Evolutionary conservation across 257 asterid genomes (phyloP), one percentile per base, ranked within the genome.

Genomic region (Nicotiana sylvestris): DNA sequence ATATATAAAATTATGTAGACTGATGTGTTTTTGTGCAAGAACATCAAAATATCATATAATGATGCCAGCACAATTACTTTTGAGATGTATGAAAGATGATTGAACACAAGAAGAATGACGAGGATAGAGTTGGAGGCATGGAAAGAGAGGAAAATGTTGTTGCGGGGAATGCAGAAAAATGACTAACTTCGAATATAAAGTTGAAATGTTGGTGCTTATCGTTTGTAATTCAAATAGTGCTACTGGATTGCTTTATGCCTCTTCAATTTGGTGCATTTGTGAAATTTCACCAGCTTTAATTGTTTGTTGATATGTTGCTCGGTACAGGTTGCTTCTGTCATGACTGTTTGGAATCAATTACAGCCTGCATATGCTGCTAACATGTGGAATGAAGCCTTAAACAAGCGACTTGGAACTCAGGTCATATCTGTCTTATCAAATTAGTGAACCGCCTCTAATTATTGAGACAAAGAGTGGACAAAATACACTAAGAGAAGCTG

Each of bases 311-410:
- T 76, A 77, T 83, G 83, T 76, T 65, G 43, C 56, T 80, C 67
- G 61, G 18, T 84, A 66, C 91, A 95, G 98, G 95, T 93, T 86
- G 98, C 97, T 77, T 95, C 98, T 80, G 93, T 89, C 78, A 93
- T 95, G 97, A 93, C 97, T 84, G 85, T 95, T 81, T 95, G 96
- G 95, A 92, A 88, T 81, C 98, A 93, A 82, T 39, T 95, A 87
- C 87, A 91, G 83, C 99, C 99, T 57, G 93, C 87, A 80, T 93
- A 93, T 89, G 97, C 97, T 83, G 92, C 94, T 83, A 93, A 87
- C 86, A 57, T 93, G 94, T 95, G 98, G 99, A 93, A 81, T 84
- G 99, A 95, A 91, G 98, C 99, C 85, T 84, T 95, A 88, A 95
- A 95, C 91, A 93, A 89, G 82, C 94, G 98, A 56, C 97, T 95